Evolutionary conservation across 805 yeast genomes (phyloP).

Genomic region (Saccharomyces mikatae): DNA sequence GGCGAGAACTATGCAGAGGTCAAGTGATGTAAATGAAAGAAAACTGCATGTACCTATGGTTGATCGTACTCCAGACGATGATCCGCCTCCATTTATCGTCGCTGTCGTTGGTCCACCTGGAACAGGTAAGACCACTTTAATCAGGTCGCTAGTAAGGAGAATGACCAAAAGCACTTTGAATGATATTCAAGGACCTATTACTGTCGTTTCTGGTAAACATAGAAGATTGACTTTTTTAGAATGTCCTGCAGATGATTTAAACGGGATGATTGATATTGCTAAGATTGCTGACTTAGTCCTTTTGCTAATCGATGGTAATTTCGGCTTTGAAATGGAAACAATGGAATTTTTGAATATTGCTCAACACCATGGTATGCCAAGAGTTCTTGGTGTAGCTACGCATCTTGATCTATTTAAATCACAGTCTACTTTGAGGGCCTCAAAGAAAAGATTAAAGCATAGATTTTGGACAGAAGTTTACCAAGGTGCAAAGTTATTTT

Average conservation of each 20-base stretch:
- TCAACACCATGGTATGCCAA: constrained; percentile 98
- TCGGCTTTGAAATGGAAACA: constrained; percentile 98
- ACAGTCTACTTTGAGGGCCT: constrained; percentile 79
- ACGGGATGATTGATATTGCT: constrained; percentile 93
- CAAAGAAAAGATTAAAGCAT: constrained; percentile 85
- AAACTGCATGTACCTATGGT: constrained; percentile 95
- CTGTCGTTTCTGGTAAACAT: constrained; percentile 92
- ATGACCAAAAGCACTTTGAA: constrained; percentile 77
- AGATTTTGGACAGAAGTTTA: constrained; percentile 99
- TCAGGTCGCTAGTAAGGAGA: constrained; percentile 79
- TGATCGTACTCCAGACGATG: constrained; percentile 93
- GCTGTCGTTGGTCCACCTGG: constrained; percentile 99
- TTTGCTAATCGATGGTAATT: constrained; percentile 88
- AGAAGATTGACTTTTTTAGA: constrained; percentile 89
- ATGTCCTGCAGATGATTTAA: constrained; percentile 77
- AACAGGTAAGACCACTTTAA: constrained; percentile 91
- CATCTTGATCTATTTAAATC: constrained; percentile 91
- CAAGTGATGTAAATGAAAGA: constrained; percentile 74
- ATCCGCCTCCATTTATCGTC: constrained; percentile 92
- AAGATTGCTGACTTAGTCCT: constrained; percentile 90
- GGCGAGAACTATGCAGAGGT: constrained; percentile 73
- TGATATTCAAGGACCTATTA: constrained; percentile 91
- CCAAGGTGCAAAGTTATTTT: constrained; percentile 93
- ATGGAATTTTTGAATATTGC: constrained; percentile 96
- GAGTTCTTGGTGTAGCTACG: constrained; percentile 90